phyloP scores from a whole-genome alignment of 345 rosid genomes.

The Bretschneidera sinensis region DNA sequence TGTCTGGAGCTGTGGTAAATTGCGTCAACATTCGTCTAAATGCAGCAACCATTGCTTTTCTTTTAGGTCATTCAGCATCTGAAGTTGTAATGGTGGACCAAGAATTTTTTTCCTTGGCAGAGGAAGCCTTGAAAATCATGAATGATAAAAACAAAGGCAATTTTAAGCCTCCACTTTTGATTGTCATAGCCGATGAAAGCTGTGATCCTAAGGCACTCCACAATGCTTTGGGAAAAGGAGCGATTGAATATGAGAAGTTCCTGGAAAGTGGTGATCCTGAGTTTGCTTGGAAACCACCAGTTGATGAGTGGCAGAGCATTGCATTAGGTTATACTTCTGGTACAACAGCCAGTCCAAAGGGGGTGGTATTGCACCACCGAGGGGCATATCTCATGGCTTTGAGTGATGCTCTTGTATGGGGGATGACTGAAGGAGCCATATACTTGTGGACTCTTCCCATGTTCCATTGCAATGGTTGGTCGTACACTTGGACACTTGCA shows the following conservation, averaged over 20 bases:
- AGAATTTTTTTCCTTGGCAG: constrained; percentile 64
- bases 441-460: constrained; percentile 96
- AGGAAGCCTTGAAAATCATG: constrained; percentile 65
- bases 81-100: constrained; percentile 76
- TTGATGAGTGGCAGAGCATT: constrained; percentile 96
- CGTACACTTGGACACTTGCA: constrained; percentile 82
- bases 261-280: constrained; percentile 72
- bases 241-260: constrained; percentile 73
- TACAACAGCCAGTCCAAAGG: constrained; percentile 90
- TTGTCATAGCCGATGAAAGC: constrained; percentile 71
- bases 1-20: constrained; percentile 87
- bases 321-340: constrained; percentile 93
- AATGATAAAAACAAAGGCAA: constrained; percentile 39
- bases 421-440: constrained; percentile 78
- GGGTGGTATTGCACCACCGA: constrained; percentile 81
- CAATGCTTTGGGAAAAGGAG: constrained; percentile 67
- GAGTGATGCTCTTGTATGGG: constrained; percentile 67
- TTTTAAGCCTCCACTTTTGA: constrained; percentile 53
- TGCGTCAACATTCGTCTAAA: constrained; percentile 75
- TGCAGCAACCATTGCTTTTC: constrained; percentile 67
- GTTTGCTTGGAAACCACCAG: constrained; percentile 75
- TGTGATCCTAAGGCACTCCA: constrained; percentile 50
- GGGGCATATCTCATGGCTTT: constrained; percentile 85
- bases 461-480: constrained; percentile 95
- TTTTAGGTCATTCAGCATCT: constrained; percentile 70